Percentiles rank a stretch among this genome's conserved stretches.
Conservation (phyloP, 164 flowering plant genomes). For the Chloranthus sessilifolius region DNA sequence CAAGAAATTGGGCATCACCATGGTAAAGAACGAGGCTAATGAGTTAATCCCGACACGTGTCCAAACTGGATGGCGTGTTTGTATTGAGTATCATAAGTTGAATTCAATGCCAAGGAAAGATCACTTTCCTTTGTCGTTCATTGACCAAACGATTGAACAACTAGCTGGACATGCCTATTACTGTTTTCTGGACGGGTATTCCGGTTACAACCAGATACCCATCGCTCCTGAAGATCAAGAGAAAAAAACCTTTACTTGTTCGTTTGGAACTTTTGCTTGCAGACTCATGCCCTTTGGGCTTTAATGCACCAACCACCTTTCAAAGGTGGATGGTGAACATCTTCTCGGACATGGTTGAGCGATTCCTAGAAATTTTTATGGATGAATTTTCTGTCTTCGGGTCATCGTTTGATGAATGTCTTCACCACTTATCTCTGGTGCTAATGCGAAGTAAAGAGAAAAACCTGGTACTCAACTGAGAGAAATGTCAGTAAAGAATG, state of each 20-base stretch:
- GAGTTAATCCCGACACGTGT: conserved; percentile 1
- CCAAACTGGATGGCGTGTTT: background rate
- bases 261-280: conserved; percentile 3
- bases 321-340: conserved; percentile 4
- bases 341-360: background rate
- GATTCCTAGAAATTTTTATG: conserved; percentile 4
- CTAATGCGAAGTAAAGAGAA: conserved; percentile 4
- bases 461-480: conserved; percentile 3
- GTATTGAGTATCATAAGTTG: conserved; percentile 1
- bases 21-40: background rate
- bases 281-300: conserved; percentile 6
- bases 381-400: conserved; percentile 7
- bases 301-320: conserved; percentile 8
- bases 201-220: conserved; percentile 6
- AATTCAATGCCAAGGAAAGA: conserved; percentile 6
- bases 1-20: background rate
- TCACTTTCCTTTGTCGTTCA: conserved; percentile 5
- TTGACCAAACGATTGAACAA: conserved; percentile 5
- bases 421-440: background rate
- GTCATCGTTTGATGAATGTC: background rate
- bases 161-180: background rate
- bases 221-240: conserved; percentile 4
- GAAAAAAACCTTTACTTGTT: conserved; percentile 5
- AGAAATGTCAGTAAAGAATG: conserved; percentile 6
- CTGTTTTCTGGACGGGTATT: conserved; percentile 8